Evolutionary conservation across 169 alveolate species (phyloP).

Genomic region (Eimeria sp.): DNA sequence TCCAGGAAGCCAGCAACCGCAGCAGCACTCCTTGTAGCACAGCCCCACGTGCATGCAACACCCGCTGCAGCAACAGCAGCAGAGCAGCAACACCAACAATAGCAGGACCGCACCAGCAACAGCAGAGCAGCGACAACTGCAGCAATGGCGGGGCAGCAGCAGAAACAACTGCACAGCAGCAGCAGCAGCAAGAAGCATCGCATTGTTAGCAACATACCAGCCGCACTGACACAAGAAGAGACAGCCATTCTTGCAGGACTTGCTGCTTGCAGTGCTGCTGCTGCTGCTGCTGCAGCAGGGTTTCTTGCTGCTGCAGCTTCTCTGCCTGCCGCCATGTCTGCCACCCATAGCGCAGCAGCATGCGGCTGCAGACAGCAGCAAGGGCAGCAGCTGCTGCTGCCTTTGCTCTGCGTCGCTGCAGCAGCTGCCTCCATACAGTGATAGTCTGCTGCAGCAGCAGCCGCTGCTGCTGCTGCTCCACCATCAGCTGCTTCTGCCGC

Average conservation of each 20-base stretch:
- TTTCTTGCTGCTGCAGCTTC: slow-evolving; percentile 10
- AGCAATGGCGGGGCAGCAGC: background rate
- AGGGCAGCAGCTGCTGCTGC: slow-evolving; percentile 35
- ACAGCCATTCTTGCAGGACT: background rate
- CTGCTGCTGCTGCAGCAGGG: slow-evolving; percentile 52
- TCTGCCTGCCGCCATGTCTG: background rate
- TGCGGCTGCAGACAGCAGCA: slow-evolving; percentile 6
- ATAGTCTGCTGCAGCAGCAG: background rate
- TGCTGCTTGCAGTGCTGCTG: slow-evolving; percentile 34
- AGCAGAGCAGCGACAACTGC: background rate
- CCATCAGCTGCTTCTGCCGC: slow-evolving; percentile 30
- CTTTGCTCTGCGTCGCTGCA: background rate
- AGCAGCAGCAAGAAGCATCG: slow-evolving; percentile 17
- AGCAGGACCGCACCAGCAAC: background rate
- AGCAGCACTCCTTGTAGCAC: slow-evolving; percentile 44
- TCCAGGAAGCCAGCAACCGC: slow-evolving; percentile 26
- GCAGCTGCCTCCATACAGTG: background rate
- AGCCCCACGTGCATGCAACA: slow-evolving; percentile 54
- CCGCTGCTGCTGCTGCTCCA: background rate
- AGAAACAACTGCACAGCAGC: slow-evolving; percentile 15
- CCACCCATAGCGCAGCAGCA: slow-evolving; percentile 40
- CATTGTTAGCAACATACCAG: background rate
- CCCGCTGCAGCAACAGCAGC: slow-evolving; percentile 29
- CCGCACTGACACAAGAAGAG: slow-evolving; percentile 16
- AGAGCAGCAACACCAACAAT: background rate